These are phyloP conservation scores for Cystobasidium slooffiae DNA, from an alignment of 1,284 basidiomycete species.

Conservation along the genomic window DNA sequence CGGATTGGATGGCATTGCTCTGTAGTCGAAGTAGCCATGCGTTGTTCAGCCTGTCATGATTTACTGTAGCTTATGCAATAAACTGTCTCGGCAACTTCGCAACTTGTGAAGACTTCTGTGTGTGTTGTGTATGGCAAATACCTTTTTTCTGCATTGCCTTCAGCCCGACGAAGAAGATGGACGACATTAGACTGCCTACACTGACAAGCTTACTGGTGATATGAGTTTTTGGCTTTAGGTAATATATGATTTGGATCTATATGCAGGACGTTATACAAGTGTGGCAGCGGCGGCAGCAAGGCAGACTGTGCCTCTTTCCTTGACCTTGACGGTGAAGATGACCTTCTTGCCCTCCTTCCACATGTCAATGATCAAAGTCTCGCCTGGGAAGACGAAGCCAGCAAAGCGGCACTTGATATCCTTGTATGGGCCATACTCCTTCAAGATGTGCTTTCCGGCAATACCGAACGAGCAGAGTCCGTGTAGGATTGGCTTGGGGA, in stretches of 20 bases:
- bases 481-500: constrained; percentile 71
- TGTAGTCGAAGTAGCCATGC: no score
- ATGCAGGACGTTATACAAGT: constrained; percentile 56
- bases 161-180: no score
- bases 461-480: constrained; percentile 88
- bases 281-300: constrained; percentile 77
- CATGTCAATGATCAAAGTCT: constrained; percentile 93
- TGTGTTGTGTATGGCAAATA: no score
- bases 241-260: not conserved
- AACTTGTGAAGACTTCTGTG: no score
- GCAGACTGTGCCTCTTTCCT: constrained; percentile 72
- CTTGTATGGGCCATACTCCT: constrained; percentile 80
- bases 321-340: constrained; percentile 82
- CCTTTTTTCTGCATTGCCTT: no score
- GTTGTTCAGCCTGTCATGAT: no score
- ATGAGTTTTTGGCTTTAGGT: not conserved
- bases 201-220: not conserved
- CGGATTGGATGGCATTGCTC: no score
- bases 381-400: constrained; percentile 91
- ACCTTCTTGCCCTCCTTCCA: constrained; percentile 95
- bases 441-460: constrained; percentile 88
- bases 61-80: no score
- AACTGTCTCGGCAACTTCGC: no score
- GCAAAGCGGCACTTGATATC: constrained; percentile 96
- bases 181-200: no score